A percentile compares a stretch with the other conserved stretches of the same genome.
phyloP scores from a whole-genome alignment of 2,329 filamentous ascomycete species.

The Cucurbitaria berberidis region DNA sequence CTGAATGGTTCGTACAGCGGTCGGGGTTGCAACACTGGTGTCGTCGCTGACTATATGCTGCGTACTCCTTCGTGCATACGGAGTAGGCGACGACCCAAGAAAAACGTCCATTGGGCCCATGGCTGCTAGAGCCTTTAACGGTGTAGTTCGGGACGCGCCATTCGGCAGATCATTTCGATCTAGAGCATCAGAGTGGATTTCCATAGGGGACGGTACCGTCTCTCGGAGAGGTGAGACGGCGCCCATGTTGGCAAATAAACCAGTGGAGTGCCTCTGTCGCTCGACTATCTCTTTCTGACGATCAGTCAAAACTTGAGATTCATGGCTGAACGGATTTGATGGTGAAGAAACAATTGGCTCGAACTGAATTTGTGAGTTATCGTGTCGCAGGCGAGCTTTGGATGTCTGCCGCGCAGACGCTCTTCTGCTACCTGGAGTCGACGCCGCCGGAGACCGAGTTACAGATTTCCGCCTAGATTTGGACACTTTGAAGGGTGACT shows the following conservation, averaged over 20 bases:
- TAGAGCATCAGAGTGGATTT: conserved; percentile 38
- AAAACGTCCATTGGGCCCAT: conserved; percentile 45
- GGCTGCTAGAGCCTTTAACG: conserved; percentile 30
- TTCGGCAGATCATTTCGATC: conserved; percentile 32
- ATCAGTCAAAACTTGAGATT: conserved; percentile 79
- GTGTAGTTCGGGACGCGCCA: conserved; percentile 32
- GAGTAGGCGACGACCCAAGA: conserved; percentile 47
- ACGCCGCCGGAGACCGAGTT: conserved; percentile 34
- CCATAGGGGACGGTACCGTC: conserved; percentile 29
- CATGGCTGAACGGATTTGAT: conserved; percentile 53
- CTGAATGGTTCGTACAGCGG: conserved; percentile 30
- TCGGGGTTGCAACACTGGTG: conserved; percentile 37
- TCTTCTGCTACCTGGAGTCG: conserved; percentile 27
- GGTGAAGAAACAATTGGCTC: conserved; percentile 69
- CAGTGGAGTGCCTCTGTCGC: conserved; percentile 68
- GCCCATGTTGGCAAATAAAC: conserved; percentile 70
- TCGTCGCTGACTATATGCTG: conserved; percentile 35
- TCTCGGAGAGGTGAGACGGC: conserved; percentile 25
- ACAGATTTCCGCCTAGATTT: conserved; percentile 31
- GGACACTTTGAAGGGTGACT: conserved; percentile 36
- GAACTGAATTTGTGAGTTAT: conserved; percentile 84
- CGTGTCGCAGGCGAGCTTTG: conserved; percentile 69
- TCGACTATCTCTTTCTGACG: conserved; percentile 79
- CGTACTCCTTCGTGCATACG: conserved; percentile 36
- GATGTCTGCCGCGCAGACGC: conserved; percentile 39